Conservation (phyloP, 371 early-diverging fungal species). For the Apophysomyces sp. region DNA sequence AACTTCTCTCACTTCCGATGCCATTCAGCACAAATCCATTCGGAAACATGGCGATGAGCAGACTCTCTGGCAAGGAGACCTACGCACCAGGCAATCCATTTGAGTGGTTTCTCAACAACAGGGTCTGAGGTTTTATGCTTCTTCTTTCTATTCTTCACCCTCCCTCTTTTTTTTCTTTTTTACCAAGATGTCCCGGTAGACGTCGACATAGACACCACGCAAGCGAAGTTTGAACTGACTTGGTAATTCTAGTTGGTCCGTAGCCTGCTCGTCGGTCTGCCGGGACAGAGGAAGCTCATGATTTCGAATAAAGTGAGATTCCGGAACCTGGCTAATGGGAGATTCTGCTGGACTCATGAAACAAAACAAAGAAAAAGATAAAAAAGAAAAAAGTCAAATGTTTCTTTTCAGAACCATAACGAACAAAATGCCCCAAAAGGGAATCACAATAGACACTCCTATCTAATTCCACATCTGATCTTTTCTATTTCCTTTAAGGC, state of each 20-base stretch:
- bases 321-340: not conserved
- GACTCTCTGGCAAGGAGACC: constrained; percentile 10
- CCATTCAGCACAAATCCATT: constrained; percentile 8
- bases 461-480: too few relatives aligned
- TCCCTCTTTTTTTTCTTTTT: not conserved
- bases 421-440: too few relatives aligned
- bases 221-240: not conserved
- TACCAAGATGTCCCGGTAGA: not conserved
- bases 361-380: not conserved
- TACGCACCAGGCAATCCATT: not conserved
- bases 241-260: not conserved
- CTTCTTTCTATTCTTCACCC: not conserved
- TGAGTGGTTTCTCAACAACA: not conserved
- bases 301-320: not conserved
- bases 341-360: not conserved
- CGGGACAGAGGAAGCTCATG: not conserved
- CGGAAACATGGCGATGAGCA: constrained; percentile 10
- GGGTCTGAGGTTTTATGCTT: not conserved
- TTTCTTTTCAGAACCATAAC: too few relatives aligned
- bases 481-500: too few relatives aligned
- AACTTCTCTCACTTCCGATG: not conserved
- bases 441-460: too few relatives aligned
- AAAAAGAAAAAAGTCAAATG: not conserved
- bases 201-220: not conserved
- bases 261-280: not conserved